Evolutionary conservation across 73 alveolate genomes (phyloP), one percentile per base, ranked within the genome.

Genomic region (Breviolum minutum): DNA sequence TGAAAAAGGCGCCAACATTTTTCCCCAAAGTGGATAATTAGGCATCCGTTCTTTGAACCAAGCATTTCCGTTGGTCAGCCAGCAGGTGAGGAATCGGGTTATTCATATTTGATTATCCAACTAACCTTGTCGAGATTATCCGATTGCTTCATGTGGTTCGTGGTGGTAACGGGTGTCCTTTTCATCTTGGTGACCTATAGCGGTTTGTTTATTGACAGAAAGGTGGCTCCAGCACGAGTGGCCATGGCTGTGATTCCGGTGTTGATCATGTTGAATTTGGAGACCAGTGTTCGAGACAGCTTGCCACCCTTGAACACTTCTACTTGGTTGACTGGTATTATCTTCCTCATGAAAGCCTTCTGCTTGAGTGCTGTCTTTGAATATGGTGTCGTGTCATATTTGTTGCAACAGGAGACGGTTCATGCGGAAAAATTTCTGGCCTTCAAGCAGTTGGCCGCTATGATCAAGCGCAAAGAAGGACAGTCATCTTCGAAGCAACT

Each of bases 221-320:
- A n/a, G 48, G 29, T 71, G 32, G 82, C 82, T n/a, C 82, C 82
- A 11, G 82, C 82, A 32, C 82, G 82, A 11, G 82, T 71, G 32
- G 26, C 82, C 82, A 71, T 71, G 48, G 82, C 82, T 11, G 82
- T 71, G 82, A 71, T 71, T 32, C 82, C 82, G 82, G 82, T 71
- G 17, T 20, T 71, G 32, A 71, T 71, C 82, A 71, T 71, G 82
- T 32, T 71, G 82, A 71, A 71, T 32, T 32, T 71, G 82, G 82
- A 71, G 82, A 71, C 17, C 82, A 71, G 26, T 32, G 82, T 20
- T 11, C 11, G 11, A 11, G 11, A 11, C 74, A 66, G 17, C 74
- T 66, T 66, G 74, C 74, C 74, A 66, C 74, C 74, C 17, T 66
- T 66, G 74, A 66, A 17, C 74, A 11, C 11, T 66, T 32, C 26